Base-by-base conservation (phyloP, 2,329 filamentous ascomycete genomes). In the Penicillium rolfsii region DNA sequence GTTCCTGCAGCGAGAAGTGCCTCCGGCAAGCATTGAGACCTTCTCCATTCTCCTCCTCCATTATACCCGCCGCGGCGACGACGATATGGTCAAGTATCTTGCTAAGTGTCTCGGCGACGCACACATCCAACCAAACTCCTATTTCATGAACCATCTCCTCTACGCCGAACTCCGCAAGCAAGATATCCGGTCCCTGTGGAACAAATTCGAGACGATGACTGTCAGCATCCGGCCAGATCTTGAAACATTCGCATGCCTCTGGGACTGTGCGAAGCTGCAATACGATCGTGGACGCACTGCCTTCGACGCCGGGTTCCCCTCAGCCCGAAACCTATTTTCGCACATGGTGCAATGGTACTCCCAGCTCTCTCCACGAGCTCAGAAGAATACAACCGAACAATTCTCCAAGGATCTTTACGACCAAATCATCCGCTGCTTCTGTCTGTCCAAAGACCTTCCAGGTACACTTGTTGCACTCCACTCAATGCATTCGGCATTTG, bases 81-180 rank as follows among this genome's bases (percentile, higher is more conserved):
- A 87, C 40, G 73, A 78, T 14, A 83, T 83, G 58, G 82, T 91
- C 54, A 78, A 84, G 52, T 79, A 83, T 55, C 79, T 94, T 4
- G 88, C 87, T 75, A 80, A 84, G 35, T 85, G 86, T 1, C 87
- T 91, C 64, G 78, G 81, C 14, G 79, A 84, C 48, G 85, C 89
- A 14, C 83, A 88, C 64, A 87, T 94, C 62, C 82, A 80, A 57
- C 85, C 89, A 1, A 89, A 91, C 70, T 85, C 87, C 8, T 90
- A 89, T 74, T 89, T 93, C 77, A 86, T 93, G 82, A 95, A 94
- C 74, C 89, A 93, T 71, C 79, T 93, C 24, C 84, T 95, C 28
- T 86, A 87, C 61, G 86, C 87, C 6, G 84, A 88, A 63, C 82
- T 89, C 50, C 84, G 87, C 62, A 83, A 84, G 60, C 84, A 85